phyloP scores from a whole-genome alignment of 345 rosid species.

The Citrus australasica region DNA sequence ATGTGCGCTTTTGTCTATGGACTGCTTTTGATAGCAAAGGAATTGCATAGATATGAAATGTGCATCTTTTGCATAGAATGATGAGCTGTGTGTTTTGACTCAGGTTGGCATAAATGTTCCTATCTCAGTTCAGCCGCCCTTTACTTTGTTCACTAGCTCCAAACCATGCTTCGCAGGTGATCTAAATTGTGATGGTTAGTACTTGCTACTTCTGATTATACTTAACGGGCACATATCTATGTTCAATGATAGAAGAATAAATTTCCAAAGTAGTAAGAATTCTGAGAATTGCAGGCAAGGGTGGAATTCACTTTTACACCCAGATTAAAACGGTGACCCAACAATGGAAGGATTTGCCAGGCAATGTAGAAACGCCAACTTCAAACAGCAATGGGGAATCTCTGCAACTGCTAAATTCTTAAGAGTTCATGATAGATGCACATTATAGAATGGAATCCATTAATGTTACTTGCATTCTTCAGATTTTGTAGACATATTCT shows the following conservation, averaged over 20 bases:
- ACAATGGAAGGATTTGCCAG: slow-evolving; percentile 91
- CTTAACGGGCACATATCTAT: not conserved
- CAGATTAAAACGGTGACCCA: slow-evolving; percentile 94
- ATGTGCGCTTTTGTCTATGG: not conserved
- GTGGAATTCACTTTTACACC: slow-evolving; percentile 89
- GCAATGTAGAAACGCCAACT: slow-evolving; percentile 21
- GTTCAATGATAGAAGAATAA: not conserved
- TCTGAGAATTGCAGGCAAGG: slow-evolving; percentile 62
- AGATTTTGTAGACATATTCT: not conserved
- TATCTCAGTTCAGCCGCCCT: slow-evolving; percentile 91
- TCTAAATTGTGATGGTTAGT: slow-evolving; percentile 85
- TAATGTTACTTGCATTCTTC: not conserved
- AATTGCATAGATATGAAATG: not conserved
- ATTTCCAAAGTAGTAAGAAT: slow-evolving; percentile 1
- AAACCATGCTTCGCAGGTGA: slow-evolving; percentile 95
- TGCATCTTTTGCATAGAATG: not conserved
- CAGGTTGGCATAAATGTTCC: slow-evolving; percentile 98
- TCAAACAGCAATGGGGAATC: slow-evolving; percentile 2
- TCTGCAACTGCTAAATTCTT: slow-evolving; percentile 17
- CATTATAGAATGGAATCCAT: not conserved
- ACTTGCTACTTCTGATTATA: not conserved
- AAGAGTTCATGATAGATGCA: not conserved
- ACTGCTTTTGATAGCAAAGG: not conserved
- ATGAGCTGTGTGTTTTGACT: not conserved
- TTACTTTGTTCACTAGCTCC: slow-evolving; percentile 87